Percentiles rank a stretch among this genome's conserved stretches.
phyloP scores from a whole-genome alignment of 176 grass and related monocot genomes.

The Metroxylon sagu region DNA sequence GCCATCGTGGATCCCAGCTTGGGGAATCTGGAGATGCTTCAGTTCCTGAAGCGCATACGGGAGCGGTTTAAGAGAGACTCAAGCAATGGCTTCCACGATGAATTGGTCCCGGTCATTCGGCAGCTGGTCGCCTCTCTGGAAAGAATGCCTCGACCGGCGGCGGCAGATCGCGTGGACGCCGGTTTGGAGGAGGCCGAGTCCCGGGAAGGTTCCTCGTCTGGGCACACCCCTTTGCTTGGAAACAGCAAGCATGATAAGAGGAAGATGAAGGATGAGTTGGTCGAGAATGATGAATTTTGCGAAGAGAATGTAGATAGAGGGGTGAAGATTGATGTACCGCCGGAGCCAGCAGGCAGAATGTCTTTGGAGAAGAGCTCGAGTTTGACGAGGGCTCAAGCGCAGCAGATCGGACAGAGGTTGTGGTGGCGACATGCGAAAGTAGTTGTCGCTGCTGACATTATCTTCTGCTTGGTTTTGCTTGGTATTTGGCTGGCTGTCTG shows the following conservation, averaged over 20 bases:
- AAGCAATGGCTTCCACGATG: slow-evolving; percentile 36
- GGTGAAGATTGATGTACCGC: slow-evolving; percentile 41
- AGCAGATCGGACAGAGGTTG: slow-evolving; percentile 24
- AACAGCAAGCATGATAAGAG: slow-evolving; percentile 32
- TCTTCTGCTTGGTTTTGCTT: slow-evolving; percentile 65
- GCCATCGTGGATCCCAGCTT: slow-evolving; percentile 78
- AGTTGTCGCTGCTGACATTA: slow-evolving; percentile 38
- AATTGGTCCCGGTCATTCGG: slow-evolving; percentile 61
- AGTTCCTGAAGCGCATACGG: slow-evolving; percentile 50
- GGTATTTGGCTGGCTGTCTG: slow-evolving; percentile 66
- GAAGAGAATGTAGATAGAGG: slow-evolving; percentile 32
- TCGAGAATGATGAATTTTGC: not conserved
- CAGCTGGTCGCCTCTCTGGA: slow-evolving; percentile 59
- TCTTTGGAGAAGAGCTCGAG: slow-evolving; percentile 40
- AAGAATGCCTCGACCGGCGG: slow-evolving; percentile 61
- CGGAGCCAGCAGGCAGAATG: slow-evolving; percentile 30
- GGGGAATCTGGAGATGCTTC: slow-evolving; percentile 51
- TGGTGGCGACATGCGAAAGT: slow-evolving; percentile 73
- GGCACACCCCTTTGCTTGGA: slow-evolving; percentile 59
- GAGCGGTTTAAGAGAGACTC: slow-evolving; percentile 37
- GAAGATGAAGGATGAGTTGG: slow-evolving; percentile 41
- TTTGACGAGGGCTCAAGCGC: slow-evolving; percentile 34
- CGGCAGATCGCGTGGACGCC: slow-evolving; percentile 29
- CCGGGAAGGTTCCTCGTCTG: slow-evolving; percentile 33
- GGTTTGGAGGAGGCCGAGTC: slow-evolving; percentile 18